phyloP scores from a whole-genome alignment of 1,284 basidiomycete genomes.

The Sporisorium sorghi region DNA sequence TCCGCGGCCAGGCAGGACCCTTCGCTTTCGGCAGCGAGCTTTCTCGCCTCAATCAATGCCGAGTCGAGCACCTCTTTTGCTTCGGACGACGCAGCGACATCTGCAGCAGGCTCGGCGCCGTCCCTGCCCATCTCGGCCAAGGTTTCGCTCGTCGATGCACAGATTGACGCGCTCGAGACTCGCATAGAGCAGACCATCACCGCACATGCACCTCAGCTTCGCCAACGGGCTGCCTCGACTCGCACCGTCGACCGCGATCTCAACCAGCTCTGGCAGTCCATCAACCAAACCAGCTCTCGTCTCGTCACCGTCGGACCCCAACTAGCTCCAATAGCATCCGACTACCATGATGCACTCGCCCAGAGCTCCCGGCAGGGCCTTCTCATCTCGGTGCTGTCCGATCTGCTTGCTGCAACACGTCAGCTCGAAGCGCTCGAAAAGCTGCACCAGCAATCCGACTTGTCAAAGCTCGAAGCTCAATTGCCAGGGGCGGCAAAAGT shows the following conservation, averaged over 20 bases:
- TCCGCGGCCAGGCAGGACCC: slow-evolving; percentile 11
- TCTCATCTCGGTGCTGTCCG: slow-evolving; percentile 36
- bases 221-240: slow-evolving; percentile 25
- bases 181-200: slow-evolving; percentile 29
- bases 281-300: slow-evolving; percentile 37
- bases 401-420: slow-evolving; percentile 28
- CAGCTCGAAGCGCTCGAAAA: slow-evolving; percentile 35
- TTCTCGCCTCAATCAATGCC: slow-evolving; percentile 48
- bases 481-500: slow-evolving; percentile 11
- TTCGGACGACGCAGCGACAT: slow-evolving; percentile 9
- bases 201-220: slow-evolving; percentile 36
- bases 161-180: slow-evolving; percentile 41
- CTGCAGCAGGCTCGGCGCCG: slow-evolving; percentile 22
- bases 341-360: slow-evolving; percentile 39
- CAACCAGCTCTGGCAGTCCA: slow-evolving; percentile 42
- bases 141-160: slow-evolving; percentile 49
- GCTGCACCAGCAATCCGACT: slow-evolving; percentile 22
- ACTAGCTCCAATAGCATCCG: slow-evolving; percentile 23
- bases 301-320: slow-evolving; percentile 30
- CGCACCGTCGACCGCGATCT: slow-evolving; percentile 32
- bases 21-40: slow-evolving; percentile 39
- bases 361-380: slow-evolving; percentile 37
- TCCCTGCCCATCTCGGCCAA: slow-evolving; percentile 50
- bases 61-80: slow-evolving; percentile 34
- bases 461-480: slow-evolving; percentile 8